Evolutionary conservation across 1,139 yeast species (phyloP), one percentile per base, ranked within the genome.

Genomic region (Sugiyamaella neomexicana): DNA sequence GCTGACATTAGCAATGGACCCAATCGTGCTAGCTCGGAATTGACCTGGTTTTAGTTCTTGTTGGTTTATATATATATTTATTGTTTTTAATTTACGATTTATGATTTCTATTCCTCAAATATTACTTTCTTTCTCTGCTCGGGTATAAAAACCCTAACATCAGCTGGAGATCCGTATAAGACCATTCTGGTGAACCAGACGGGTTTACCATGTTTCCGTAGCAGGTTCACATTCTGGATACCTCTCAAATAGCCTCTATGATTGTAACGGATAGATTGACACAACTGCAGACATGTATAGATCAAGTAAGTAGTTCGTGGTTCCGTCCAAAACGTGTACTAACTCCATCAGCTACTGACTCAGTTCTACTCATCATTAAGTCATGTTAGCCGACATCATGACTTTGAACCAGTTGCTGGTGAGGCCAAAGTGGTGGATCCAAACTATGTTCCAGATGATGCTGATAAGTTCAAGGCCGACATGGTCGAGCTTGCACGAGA

Each of bases 351-450:
- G 75, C 81, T 93, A 55, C 83, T 89, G 55, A 96, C 89, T 61
- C 97, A 91, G 73, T 89, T 90, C 74, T 87, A 89, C 68, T 95
- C 97, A 5, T 86, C 97, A 1, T 77, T 93, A 53, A 88, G 89
- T 68, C 90, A 90, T 66, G 86, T 91, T 43, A 95, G 89, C 68
- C 79, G 80, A 58, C 80, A 81, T 58, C 90, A 85, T 63, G 85
- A 79, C 62, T 85, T 74, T 72, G 77, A 75, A 20, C 79, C 83
- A 1, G 67, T 76, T 3, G 75, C 72, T 5, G 67, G 71, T 50
- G 83, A 85, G 66, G 77, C 81, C 52, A 75, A 79, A 67, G 74
- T 78, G 65, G 61, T 77, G 1, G 88, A 83, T 62, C 77, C 82
- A 5, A 69, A 66, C 65, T 73, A 74, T 65, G 67, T 72, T 62